Evolutionary conservation across 805 yeast genomes (phyloP).

Genomic region (Yueomyces sinensis): DNA sequence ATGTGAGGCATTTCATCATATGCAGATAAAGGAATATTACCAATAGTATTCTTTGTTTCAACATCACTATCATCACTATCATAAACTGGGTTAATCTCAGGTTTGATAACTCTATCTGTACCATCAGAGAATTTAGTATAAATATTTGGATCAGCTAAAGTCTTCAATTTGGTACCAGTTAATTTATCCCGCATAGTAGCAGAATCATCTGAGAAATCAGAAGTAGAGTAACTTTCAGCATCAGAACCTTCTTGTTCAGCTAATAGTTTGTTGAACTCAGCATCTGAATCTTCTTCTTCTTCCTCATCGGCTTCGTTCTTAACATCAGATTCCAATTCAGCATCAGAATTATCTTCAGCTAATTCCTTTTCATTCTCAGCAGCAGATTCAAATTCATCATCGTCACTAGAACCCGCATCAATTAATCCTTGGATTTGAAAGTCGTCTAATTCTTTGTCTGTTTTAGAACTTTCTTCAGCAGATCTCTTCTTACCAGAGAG

Average conservation of each 20-base stretch:
- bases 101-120: conserved; percentile 57
- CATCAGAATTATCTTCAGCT: conserved; percentile 8
- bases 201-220: conserved; percentile 30
- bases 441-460: conserved; percentile 9
- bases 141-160: conserved; percentile 32
- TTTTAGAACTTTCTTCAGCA: conserved; percentile 4
- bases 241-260: conserved; percentile 33
- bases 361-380: conserved; percentile 9
- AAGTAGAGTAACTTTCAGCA: conserved; percentile 13
- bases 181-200: conserved; percentile 39
- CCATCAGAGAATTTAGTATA: conserved; percentile 64
- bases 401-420: conserved; percentile 11
- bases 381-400: conserved; percentile 5
- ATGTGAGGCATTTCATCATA: conserved; percentile 96
- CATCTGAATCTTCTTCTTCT: conserved; percentile 40
- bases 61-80: conserved; percentile 87
- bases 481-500: conserved; percentile 17
- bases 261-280: conserved; percentile 47
- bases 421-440: conserved; percentile 6
- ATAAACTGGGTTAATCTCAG: conserved; percentile 89
- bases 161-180: conserved; percentile 39
- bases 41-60: conserved; percentile 77
- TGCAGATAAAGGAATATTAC: conserved; percentile 84
- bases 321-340: conserved; percentile 8
- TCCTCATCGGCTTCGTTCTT: conserved; percentile 9